These are phyloP conservation scores for Fusarium sp. DNA, from an alignment of 2,329 filamentous ascomycete species.

Conservation along the genomic window DNA sequence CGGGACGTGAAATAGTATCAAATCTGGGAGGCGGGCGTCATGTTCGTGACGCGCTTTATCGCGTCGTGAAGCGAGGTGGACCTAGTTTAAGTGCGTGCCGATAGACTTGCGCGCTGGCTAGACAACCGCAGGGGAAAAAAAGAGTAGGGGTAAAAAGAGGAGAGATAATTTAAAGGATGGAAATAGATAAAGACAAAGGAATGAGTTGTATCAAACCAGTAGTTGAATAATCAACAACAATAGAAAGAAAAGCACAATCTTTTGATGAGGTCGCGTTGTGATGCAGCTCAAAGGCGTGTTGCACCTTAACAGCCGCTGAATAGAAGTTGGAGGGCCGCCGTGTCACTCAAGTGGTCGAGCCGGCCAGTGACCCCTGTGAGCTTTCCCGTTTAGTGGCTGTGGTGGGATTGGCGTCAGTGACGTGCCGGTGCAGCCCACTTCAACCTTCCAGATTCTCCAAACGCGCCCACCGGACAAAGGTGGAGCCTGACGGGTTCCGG, in stretches of 20 bases:
- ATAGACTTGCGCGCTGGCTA: conserved; percentile 39
- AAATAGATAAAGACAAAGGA: neutral
- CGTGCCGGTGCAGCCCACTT: conserved; percentile 33
- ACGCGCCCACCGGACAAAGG: neutral
- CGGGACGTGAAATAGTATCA: conserved; percentile 47
- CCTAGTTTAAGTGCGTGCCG: conserved; percentile 43
- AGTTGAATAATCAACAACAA: conserved; percentile 6
- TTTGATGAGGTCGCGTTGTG: conserved; percentile 33
- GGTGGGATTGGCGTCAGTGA: conserved; percentile 29
- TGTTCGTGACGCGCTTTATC: conserved; percentile 59
- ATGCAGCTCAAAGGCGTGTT: conserved; percentile 29
- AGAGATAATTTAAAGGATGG: neutral
- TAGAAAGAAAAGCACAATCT: conserved; percentile 1
- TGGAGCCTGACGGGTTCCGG: conserved; percentile 1
- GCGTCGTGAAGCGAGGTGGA: conserved; percentile 52
- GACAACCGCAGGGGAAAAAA: conserved; percentile 25
- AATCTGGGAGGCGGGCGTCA: conserved; percentile 57
- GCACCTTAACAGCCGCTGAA: conserved; percentile 15
- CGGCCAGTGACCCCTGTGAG: conserved; percentile 23
- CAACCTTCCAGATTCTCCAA: conserved; percentile 11
- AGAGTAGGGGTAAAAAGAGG: conserved; percentile 1
- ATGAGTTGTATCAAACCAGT: conserved; percentile 12
- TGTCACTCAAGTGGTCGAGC: conserved; percentile 43
- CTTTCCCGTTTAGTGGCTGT: conserved; percentile 35
- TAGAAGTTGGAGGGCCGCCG: conserved; percentile 41